These are phyloP conservation scores for Laguncularia racemosa DNA, from an alignment of 345 rosid species.

Conservation along the genomic window DNA sequence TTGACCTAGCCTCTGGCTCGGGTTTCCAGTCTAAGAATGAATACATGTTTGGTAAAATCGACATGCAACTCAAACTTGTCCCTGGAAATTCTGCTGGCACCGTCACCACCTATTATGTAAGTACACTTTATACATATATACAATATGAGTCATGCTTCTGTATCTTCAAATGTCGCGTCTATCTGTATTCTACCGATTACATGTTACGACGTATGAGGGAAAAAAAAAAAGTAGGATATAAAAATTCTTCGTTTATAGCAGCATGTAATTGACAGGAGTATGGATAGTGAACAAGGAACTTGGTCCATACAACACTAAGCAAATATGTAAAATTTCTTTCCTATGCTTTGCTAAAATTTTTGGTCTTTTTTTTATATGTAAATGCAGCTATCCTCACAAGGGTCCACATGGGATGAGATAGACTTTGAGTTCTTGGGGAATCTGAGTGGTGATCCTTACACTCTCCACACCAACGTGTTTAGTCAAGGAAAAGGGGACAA, in stretches of 20 bases:
- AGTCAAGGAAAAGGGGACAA: slow-evolving; percentile 53
- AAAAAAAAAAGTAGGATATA: too few relatives aligned
- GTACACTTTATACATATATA: slow-evolving; percentile 4
- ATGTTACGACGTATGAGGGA: too few relatives aligned
- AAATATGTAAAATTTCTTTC: too few relatives aligned
- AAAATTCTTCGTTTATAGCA: too few relatives aligned
- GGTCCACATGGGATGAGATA: slow-evolving; percentile 66
- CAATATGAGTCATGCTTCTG: too few relatives aligned
- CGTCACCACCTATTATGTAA: slow-evolving; percentile 46
- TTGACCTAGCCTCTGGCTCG: slow-evolving; percentile 50
- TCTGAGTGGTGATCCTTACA: slow-evolving; percentile 56
- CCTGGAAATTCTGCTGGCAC: slow-evolving; percentile 60
- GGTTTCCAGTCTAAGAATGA: slow-evolving; percentile 53
- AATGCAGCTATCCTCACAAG: slow-evolving; percentile 45
- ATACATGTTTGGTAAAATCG: slow-evolving; percentile 45
- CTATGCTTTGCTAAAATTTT: neutral
- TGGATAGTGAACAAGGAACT: too few relatives aligned
- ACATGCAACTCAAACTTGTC: slow-evolving; percentile 53
- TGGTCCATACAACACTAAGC: too few relatives aligned
- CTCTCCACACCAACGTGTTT: slow-evolving; percentile 53
- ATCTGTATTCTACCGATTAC: too few relatives aligned
- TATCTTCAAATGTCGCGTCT: too few relatives aligned
- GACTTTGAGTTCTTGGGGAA: slow-evolving; percentile 64
- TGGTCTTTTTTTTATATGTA: neutral
- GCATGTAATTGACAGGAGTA: too few relatives aligned